Evolutionary conservation across 208 protist genomes (phyloP).

Genomic region (Acanthamoeba sp.): DNA sequence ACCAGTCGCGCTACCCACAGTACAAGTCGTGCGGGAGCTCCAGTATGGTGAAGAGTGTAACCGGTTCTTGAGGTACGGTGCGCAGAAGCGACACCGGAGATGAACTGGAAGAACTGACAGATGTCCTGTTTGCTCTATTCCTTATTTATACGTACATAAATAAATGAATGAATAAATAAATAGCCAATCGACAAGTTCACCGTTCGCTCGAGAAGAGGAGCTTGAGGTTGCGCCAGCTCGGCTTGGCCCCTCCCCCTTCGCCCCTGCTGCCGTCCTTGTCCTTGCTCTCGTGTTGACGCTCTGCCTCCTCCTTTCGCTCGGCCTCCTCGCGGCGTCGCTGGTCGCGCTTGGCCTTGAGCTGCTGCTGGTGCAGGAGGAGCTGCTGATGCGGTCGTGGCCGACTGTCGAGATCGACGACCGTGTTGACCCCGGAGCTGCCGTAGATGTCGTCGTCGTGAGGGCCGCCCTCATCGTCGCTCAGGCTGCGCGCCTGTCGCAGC

Average conservation of each 20-base stretch:
- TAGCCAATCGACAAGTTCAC: not conserved
- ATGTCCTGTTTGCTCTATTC: no score
- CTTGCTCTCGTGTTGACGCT: not conserved
- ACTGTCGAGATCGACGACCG: not conserved
- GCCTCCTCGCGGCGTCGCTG: not conserved
- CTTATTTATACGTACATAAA: no score
- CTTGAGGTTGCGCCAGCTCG: constrained; percentile 44
- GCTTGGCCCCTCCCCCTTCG: not conserved
- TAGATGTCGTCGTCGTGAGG: constrained; percentile 2
- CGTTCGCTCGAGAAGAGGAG: constrained; percentile 2
- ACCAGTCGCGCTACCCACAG: no score
- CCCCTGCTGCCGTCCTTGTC: not conserved
- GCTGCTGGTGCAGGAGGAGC: not conserved
- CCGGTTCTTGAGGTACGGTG: no score
- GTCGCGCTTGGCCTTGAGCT: not conserved
- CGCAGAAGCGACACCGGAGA: no score
- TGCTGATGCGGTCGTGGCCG: not conserved
- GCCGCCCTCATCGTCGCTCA: not conserved
- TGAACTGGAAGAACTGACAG: no score
- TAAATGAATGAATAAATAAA: constrained; percentile 40
- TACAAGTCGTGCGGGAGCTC: no score
- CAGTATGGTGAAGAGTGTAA: no score
- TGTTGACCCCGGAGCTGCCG: not conserved
- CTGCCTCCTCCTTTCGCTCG: not conserved
- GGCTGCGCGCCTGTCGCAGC: not conserved